Evolutionary conservation across 1,284 basidiomycete genomes (phyloP), one percentile per base, ranked within the genome.

Genomic region (Thelephora terrestris): DNA sequence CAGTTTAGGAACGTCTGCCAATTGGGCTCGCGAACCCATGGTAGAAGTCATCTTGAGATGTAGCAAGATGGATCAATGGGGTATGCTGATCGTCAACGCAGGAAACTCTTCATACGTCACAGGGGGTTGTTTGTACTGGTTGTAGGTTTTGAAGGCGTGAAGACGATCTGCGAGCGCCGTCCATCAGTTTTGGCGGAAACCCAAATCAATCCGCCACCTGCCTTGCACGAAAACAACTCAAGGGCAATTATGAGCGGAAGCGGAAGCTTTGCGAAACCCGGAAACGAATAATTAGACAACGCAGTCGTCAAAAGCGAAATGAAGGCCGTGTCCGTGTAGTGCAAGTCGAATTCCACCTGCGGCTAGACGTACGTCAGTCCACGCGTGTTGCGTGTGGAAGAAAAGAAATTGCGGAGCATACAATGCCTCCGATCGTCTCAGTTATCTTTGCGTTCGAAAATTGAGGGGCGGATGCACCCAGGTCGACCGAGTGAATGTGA

Each of bases 1-100:
- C 57, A 90, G 66, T 61, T 90, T 90, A 21, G 86, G 86, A 3
- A 90, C 83, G 57, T 90, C 85, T 32, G 83, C 85, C 1, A 90
- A 71, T 63, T 89, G 87, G 34, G 87, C 86, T 36, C 86, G 79
- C 55, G 85, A 89, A 35, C 86, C 86, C 74, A 90, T 79, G 2
- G 88, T 71, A 21, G 87, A 90, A 6, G 78, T 85, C 24, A 81
- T 88, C 46, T 78, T 77, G 24, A 89, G 68, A 55, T 81, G 76
- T 10, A 89, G 73, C 3, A 73, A 76, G 57, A 89, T 60, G 29
- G 39, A 85, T 52, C 75, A 71, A 4, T 80, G 76, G n/a, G 78
- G 76, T 17, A 88, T 71, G 29, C 71, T 73, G 39, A 88, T 62
- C 0, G 80, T 78, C n/a, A 87, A 59, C 10, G 75, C 68, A 9